Conservation (phyloP, 2,329 filamentous ascomycete genomes). For the Didymella sp. region DNA sequence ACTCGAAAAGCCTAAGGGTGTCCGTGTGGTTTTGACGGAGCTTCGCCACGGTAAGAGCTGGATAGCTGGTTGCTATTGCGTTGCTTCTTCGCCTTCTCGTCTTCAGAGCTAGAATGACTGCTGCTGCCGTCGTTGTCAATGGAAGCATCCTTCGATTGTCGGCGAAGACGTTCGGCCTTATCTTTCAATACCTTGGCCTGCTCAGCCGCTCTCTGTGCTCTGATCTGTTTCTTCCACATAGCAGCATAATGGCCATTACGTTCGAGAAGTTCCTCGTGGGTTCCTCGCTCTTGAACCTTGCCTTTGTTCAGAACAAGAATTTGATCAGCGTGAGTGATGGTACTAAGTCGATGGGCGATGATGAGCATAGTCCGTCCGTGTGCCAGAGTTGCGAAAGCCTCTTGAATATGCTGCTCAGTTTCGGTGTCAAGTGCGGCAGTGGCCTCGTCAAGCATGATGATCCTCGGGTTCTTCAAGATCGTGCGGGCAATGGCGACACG, state of each 20-base stretch:
- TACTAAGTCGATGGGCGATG: constrained; percentile 76
- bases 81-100: constrained; percentile 39
- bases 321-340: constrained; percentile 63
- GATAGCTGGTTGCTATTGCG: constrained; percentile 10
- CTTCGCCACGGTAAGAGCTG: constrained; percentile 22
- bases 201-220: constrained; percentile 58
- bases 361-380: constrained; percentile 90
- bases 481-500: constrained; percentile 92
- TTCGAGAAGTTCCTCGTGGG: constrained; percentile 59
- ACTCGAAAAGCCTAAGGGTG: constrained; percentile 32
- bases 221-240: constrained; percentile 63
- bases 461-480: constrained; percentile 87
- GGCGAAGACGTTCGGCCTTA: constrained; percentile 57
- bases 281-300: constrained; percentile 59
- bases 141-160: constrained; percentile 56
- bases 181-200: constrained; percentile 58
- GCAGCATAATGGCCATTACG: constrained; percentile 54
- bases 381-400: constrained; percentile 80
- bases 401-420: constrained; percentile 92
- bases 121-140: constrained; percentile 51
- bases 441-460: constrained; percentile 92
- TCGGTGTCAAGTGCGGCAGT: constrained; percentile 91
- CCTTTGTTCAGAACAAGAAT: constrained; percentile 63
- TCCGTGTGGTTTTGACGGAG: constrained; percentile 35
- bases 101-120: constrained; percentile 42